These are phyloP conservation scores for Lathyrus aphaca DNA, from an alignment of 306 rosid species.

Conservation along the genomic window DNA sequence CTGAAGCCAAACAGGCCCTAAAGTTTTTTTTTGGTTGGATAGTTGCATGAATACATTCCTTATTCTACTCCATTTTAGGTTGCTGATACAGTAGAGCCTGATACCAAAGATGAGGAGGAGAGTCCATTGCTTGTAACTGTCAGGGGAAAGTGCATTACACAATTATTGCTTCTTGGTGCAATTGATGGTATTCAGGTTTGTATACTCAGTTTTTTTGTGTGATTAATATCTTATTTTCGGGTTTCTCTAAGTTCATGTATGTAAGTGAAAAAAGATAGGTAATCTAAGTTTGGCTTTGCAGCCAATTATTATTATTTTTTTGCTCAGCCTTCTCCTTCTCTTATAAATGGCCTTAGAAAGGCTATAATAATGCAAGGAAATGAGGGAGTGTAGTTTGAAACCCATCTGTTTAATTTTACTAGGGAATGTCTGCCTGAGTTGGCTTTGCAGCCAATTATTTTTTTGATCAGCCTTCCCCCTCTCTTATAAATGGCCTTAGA, in stretches of 20 bases:
- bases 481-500: slow-evolving; percentile 11
- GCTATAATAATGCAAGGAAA: slow-evolving; percentile 7
- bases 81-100: slow-evolving; percentile 68
- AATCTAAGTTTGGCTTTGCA: slow-evolving; percentile 30
- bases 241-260: slow-evolving; percentile 4
- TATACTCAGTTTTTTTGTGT: slow-evolving; percentile 16
- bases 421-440: not conserved
- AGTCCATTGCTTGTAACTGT: slow-evolving; percentile 76
- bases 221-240: slow-evolving; percentile 30
- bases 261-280: slow-evolving; percentile 9
- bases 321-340: slow-evolving; percentile 13
- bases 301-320: slow-evolving; percentile 25
- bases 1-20: not conserved
- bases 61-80: slow-evolving; percentile 54
- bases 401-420: slow-evolving; percentile 25
- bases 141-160: slow-evolving; percentile 95
- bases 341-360: slow-evolving; percentile 20
- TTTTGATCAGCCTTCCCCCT: slow-evolving; percentile 16
- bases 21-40: slow-evolving; percentile 28
- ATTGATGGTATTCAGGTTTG: slow-evolving; percentile 94
- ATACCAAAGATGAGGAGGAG: slow-evolving; percentile 75
- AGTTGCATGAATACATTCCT: slow-evolving; percentile 16
- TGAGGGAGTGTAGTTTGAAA: slow-evolving; percentile 26
- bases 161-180: slow-evolving; percentile 84
- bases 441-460: not conserved